Percentiles rank a stretch among this genome's conserved stretches.
Evolutionary conservation across 768 basidiomycete species (phyloP).

Genomic region (Podaxis sp.): DNA sequence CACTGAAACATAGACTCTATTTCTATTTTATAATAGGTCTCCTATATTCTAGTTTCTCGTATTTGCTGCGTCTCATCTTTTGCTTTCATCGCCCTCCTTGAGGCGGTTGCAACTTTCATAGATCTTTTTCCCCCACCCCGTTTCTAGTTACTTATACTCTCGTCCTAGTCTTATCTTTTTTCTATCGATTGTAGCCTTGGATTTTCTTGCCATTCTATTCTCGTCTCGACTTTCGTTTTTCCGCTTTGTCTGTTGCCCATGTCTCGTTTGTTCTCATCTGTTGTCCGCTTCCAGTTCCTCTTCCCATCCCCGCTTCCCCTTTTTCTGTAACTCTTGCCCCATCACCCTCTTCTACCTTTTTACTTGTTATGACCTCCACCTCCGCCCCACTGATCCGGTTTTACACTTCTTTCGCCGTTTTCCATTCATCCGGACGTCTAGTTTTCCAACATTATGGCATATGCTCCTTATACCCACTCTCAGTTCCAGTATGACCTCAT

Average conservation of each 20-base stretch:
- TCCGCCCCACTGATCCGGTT: conserved; percentile 16
- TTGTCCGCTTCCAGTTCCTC: conserved; percentile 12
- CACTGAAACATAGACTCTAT: conserved; percentile 15
- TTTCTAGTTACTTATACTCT: neutral
- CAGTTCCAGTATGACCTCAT: conserved; percentile 1
- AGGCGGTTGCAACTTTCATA: conserved; percentile 9
- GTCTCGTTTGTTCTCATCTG: neutral
- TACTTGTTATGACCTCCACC: conserved; percentile 1
- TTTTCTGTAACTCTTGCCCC: conserved; percentile 10
- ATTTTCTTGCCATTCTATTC: conserved; percentile 14
- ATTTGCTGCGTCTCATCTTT: neutral
- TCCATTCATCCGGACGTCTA: conserved; percentile 3
- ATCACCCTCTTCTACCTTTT: conserved; percentile 12
- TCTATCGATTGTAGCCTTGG: conserved; percentile 18
- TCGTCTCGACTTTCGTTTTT: neutral
- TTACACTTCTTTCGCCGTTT: conserved; percentile 13
- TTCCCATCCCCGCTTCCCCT: conserved; percentile 10
- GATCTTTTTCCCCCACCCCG: conserved; percentile 13
- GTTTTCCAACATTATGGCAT: conserved; percentile 12
- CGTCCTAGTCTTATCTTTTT: conserved; percentile 2
- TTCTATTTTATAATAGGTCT: conserved; percentile 17
- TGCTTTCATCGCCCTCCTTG: conserved; percentile 18
- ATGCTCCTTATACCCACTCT: conserved; percentile 1
- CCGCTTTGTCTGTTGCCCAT: neutral
- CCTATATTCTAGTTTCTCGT: conserved; percentile 3